These are phyloP conservation scores for Bigelowiella natans DNA, from an alignment of 78 protist genomes.

Conservation along the genomic window DNA sequence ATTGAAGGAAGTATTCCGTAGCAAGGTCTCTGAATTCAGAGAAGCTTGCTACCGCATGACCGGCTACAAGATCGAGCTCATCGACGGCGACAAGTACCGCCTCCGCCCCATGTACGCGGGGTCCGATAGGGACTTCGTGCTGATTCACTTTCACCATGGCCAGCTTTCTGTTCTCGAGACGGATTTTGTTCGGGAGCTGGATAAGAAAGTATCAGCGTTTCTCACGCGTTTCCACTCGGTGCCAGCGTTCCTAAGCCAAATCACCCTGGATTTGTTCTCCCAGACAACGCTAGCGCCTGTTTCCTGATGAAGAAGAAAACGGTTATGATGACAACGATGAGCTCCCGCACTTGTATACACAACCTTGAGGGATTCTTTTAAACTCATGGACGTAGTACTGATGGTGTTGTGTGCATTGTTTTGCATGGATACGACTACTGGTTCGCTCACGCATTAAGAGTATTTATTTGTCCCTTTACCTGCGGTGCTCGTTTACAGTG, in stretches of 20 bases:
- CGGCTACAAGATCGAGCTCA: neutral
- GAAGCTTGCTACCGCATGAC: neutral
- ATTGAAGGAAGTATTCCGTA: too few relatives aligned
- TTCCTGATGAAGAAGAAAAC: too few relatives aligned
- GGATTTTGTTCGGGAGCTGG: neutral
- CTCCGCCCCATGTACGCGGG: neutral
- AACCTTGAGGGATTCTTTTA: too few relatives aligned
- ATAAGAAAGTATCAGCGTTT: neutral
- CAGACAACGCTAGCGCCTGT: too few relatives aligned
- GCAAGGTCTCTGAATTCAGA: neutral
- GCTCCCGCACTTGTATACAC: too few relatives aligned
- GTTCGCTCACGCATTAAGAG: too few relatives aligned
- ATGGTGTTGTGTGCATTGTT: too few relatives aligned
- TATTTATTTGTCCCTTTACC: too few relatives aligned
- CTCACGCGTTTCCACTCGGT: neutral
- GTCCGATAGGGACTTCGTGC: neutral
- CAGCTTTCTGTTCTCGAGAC: neutral
- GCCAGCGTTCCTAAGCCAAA: neutral
- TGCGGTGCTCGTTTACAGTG: too few relatives aligned
- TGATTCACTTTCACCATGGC: neutral
- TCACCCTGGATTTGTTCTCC: neutral
- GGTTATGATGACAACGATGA: too few relatives aligned
- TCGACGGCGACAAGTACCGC: neutral
- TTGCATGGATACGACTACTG: too few relatives aligned
- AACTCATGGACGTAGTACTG: too few relatives aligned